Conservation (phyloP, 768 basidiomycete species). For the Hericium erinaceus region DNA sequence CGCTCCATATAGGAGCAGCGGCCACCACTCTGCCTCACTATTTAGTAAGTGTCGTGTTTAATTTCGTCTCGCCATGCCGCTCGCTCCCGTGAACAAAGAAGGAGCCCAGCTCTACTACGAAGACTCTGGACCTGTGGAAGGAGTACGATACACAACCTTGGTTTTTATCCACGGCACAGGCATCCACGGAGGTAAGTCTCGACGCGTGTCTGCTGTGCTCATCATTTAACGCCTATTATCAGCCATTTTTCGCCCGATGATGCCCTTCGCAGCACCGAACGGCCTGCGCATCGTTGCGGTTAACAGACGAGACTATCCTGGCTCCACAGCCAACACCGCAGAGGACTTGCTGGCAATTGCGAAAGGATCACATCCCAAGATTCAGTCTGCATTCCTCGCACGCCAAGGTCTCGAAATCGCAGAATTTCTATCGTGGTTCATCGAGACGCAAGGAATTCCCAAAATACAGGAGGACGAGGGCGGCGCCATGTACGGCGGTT, state of each 20-base stretch:
- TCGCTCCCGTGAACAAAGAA: not conserved
- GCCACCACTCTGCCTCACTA: not conserved
- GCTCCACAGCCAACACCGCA: not conserved
- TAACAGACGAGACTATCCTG: not conserved
- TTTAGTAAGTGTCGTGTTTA: not conserved
- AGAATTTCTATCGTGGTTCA: not conserved
- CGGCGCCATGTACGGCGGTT: not conserved
- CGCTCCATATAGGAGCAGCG: not conserved
- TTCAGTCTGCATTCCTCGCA: not conserved
- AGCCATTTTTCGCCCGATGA: not conserved
- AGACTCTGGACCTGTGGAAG: constrained; percentile 7
- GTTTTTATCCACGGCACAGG: constrained; percentile 14
- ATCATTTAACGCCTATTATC: too few relatives aligned
- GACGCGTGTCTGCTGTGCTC: too few relatives aligned
- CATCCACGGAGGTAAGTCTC: not conserved
- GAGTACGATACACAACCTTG: constrained; percentile 8
- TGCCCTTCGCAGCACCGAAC: not conserved
- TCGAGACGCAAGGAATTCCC: not conserved
- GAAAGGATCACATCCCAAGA: not conserved
- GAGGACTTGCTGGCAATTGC: not conserved
- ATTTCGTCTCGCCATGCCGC: constrained; percentile 4
- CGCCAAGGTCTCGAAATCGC: not conserved
- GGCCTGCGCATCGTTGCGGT: not conserved
- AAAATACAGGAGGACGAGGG: not conserved
- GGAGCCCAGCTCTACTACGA: constrained; percentile 2